Conservation (phyloP, 164 flowering plant genomes). For the Warburgia ugandensis region DNA sequence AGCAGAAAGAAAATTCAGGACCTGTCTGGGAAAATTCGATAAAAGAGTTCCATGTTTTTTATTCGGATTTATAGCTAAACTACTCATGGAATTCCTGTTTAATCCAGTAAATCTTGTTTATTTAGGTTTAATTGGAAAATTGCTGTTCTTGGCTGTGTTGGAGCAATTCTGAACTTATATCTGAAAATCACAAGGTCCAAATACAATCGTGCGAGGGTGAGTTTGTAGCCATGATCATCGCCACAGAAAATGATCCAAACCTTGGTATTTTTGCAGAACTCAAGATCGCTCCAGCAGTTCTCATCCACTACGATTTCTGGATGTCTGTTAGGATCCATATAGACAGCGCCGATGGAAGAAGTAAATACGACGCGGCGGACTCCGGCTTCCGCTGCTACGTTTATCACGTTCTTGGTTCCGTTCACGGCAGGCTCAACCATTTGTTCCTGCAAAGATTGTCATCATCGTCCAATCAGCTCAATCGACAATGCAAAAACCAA, state of each 20-base stretch:
- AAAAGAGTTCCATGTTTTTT: too few species aligned
- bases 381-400: conserved; percentile 69
- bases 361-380: conserved; percentile 83
- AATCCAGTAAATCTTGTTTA: not conserved
- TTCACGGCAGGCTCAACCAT: conserved; percentile 88
- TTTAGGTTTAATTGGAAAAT: too few species aligned
- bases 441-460: conserved; percentile 30
- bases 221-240: not conserved
- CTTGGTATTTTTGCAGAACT: conserved; percentile 91
- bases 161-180: not conserved
- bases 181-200: not conserved
- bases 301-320: conserved; percentile 81
- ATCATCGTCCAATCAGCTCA: not conserved
- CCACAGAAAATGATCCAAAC: conserved; percentile 15
- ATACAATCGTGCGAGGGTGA: not conserved
- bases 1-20: too few species aligned
- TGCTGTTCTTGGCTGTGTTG: not conserved
- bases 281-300: conserved; percentile 94
- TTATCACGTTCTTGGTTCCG: conserved; percentile 73
- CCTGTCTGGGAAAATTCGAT: too few species aligned
- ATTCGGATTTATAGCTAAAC: too few species aligned
- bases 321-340: conserved; percentile 77
- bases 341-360: conserved; percentile 83
- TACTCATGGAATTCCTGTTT: too few species aligned
- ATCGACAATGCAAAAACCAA: not conserved